A percentile compares a stretch with the other conserved stretches of the same genome.
phyloP scores from a whole-genome alignment of 208 protist genomes.

The Acanthamoeba healyi region DNA sequence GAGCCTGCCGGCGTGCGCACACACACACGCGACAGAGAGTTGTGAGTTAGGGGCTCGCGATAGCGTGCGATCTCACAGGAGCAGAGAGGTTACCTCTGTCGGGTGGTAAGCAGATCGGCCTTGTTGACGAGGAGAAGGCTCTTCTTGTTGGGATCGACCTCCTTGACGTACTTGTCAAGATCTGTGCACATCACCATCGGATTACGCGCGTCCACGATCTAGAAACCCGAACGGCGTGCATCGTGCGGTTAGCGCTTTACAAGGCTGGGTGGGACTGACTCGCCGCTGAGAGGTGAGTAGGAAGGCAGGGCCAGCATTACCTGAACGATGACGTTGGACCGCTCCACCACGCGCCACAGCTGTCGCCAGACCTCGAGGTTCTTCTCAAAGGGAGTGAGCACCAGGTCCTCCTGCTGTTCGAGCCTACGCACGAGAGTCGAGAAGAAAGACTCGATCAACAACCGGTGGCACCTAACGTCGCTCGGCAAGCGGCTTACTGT shows the following conservation, averaged over 20 bases:
- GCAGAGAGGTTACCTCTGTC: slow-evolving; percentile 88
- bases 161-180: slow-evolving; percentile 92
- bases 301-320: not conserved
- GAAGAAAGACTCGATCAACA: not conserved
- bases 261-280: not conserved
- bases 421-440: slow-evolving; percentile 79
- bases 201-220: slow-evolving; percentile 91
- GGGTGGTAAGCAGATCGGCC: slow-evolving; percentile 97
- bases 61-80: too few relatives aligned
- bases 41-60: not conserved
- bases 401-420: slow-evolving; percentile 95
- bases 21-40: too few relatives aligned
- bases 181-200: slow-evolving; percentile 96
- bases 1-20: not conserved
- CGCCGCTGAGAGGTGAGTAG: not conserved
- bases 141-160: slow-evolving; percentile 81
- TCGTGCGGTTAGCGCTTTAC: too few relatives aligned
- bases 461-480: too few relatives aligned
- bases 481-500: too few relatives aligned
- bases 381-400: slow-evolving; percentile 98
- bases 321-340: slow-evolving; percentile 87
- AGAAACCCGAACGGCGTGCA: not conserved
- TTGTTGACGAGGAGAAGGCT: slow-evolving; percentile 99
- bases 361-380: slow-evolving; percentile 99
- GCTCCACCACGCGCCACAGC: slow-evolving; percentile 98